A percentile compares a stretch with the other conserved stretches of the same genome.
These are phyloP conservation scores for Tetrahymena borealis DNA, from an alignment of 73 alveolate species.

Conservation along the genomic window DNA sequence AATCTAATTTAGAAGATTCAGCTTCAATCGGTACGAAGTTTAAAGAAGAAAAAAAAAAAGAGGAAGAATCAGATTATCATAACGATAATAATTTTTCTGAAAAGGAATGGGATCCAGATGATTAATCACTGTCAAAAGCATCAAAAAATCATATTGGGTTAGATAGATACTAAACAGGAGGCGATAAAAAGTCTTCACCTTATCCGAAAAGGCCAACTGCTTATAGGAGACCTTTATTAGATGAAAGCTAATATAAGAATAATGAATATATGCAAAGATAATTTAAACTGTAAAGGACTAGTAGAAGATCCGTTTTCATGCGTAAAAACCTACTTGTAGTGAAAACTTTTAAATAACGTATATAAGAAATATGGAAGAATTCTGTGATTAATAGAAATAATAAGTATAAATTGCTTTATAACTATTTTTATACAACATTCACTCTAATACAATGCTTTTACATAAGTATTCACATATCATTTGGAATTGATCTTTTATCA, in stretches of 20 bases:
- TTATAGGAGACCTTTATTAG: no score
- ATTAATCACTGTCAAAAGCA: no score
- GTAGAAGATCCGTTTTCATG: background rate
- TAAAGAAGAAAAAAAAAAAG: background rate
- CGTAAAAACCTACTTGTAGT: background rate
- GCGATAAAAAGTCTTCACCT: background rate
- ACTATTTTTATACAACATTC: background rate
- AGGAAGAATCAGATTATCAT: background rate
- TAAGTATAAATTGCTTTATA: background rate
- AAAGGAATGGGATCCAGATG: background rate
- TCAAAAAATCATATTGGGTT: no score
- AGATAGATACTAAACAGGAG: no score
- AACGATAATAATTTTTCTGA: background rate
- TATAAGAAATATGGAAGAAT: background rate
- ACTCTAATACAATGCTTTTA: background rate
- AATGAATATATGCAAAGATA: background rate
- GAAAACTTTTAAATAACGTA: background rate
- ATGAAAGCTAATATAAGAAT: background rate
- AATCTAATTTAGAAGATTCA: background rate
- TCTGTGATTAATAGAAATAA: background rate
- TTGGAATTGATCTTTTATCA: background rate
- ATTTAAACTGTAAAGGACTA: background rate
- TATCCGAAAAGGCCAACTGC: no score
- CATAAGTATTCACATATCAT: background rate
- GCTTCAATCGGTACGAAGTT: background rate